Base-by-base conservation (phyloP, 805 yeast genomes). In the Suhomyces canberraensis region DNA sequence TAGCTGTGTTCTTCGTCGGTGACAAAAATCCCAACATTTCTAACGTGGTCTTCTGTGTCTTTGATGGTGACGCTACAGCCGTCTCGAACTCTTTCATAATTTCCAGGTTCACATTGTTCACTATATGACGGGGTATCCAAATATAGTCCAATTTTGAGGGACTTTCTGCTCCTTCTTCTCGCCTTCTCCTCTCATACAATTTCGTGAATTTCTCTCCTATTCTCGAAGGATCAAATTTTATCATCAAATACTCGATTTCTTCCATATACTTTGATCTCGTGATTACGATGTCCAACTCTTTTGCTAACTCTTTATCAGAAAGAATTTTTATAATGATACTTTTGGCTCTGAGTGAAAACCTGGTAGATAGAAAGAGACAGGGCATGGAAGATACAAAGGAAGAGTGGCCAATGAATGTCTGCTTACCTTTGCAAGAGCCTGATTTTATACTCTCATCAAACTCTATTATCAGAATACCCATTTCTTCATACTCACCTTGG, bases 41-140 rank as follows among this genome's bases (percentile, higher is more conserved):
- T 15, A 61, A 42, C 0, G 64, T 61, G 2, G 63, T 54, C 31
- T 48, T 58, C 32, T 60, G 60, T 2, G 37, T 35, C 3, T 40
- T 51, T n/a, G 37, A 34, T 7, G 51, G 52, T 2, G 56, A 45
- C 21, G 25, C 40, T 17, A 35, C 46, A 20, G 25, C 26, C 9
- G 16, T 20, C 16, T 48, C 50, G 15, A 31, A 51, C 3, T 35
- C 36, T 7, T 32, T 8, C 11, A 24, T 16, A 4, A 56, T 47
- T 26, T 45, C 35, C 9, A 5, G 26, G 11, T 24, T 24, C 5
- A 24, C 6, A 5, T 5, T 9, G 11, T n/a, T 8, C 6, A 24
- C 26, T 9, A 24, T 5, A 5, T 8, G 6, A 5, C 26, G 28
- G 0, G 67, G 66, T 13, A 48, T 25, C 51, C 56, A 52, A 4